phyloP scores from a whole-genome alignment of 1,284 basidiomycete genomes.

The Phylloboletellus chloephorus region DNA sequence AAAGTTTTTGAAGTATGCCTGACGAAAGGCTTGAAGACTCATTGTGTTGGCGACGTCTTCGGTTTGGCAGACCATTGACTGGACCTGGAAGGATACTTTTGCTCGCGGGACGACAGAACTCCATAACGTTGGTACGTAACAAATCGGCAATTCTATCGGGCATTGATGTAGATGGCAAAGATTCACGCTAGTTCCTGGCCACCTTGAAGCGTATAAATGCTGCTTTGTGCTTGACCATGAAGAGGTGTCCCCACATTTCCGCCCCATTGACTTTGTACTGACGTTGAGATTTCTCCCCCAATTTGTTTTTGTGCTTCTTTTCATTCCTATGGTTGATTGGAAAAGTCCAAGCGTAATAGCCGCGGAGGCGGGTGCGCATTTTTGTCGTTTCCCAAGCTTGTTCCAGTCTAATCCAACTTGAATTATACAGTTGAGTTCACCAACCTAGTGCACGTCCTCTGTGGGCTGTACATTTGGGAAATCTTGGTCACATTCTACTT shows the following conservation, averaged over 20 bases:
- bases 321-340: slow-evolving; percentile 52
- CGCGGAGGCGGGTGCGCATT: slow-evolving; percentile 42
- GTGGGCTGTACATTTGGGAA: slow-evolving; percentile 66
- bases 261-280: slow-evolving; percentile 7
- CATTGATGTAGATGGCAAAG: slow-evolving; percentile 12
- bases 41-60: neutral
- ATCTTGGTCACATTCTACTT: slow-evolving; percentile 56
- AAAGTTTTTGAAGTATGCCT: neutral
- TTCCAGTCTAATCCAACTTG: slow-evolving; percentile 2
- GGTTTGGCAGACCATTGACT: neutral
- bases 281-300: slow-evolving; percentile 6
- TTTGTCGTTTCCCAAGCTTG: neutral
- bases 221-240: slow-evolving; percentile 6
- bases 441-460: slow-evolving; percentile 53
- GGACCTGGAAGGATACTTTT: neutral
- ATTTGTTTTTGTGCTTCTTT: slow-evolving; percentile 14
- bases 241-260: slow-evolving; percentile 6
- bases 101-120: neutral
- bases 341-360: slow-evolving; percentile 42
- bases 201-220: slow-evolving; percentile 23
- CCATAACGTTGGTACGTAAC: slow-evolving; percentile 20
- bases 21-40: neutral
- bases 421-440: slow-evolving; percentile 45
- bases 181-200: slow-evolving; percentile 21
- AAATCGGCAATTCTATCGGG: slow-evolving; percentile 4